Evolutionary conservation across 441 rosid species (phyloP).

Genomic region (Brassica hybrid): DNA sequence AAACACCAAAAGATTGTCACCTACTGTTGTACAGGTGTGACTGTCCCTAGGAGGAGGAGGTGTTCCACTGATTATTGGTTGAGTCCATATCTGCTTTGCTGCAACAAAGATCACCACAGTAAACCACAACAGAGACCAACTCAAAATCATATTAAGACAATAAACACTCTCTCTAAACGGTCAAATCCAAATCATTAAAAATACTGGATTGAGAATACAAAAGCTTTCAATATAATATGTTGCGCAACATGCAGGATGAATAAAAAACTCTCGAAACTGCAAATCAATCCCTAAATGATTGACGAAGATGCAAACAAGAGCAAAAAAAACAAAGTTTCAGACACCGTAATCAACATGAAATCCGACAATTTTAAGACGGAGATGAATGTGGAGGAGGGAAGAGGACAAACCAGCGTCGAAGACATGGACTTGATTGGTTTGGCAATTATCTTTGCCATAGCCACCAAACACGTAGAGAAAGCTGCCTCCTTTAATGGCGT

Average conservation of each 20-base stretch:
- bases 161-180: too few species aligned
- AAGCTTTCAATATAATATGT: background rate
- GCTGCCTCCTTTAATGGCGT: slow-evolving; percentile 82
- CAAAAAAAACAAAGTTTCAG: background rate
- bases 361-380: background rate
- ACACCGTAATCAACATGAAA: background rate
- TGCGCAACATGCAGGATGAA: slow-evolving; percentile 32
- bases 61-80: slow-evolving; percentile 66
- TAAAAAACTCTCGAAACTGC: background rate
- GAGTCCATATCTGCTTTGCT: slow-evolving; percentile 87
- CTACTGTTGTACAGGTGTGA: slow-evolving; percentile 81
- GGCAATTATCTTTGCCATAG: slow-evolving; percentile 90
- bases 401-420: slow-evolving; percentile 81
- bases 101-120: slow-evolving; percentile 36
- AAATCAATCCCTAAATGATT: background rate
- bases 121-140: slow-evolving; percentile 12
- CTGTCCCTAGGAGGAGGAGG: slow-evolving; percentile 92
- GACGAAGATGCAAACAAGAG: slow-evolving; percentile 1
- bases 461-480: slow-evolving; percentile 96
- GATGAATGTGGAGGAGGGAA: background rate
- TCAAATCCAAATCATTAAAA: too few species aligned
- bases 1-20: slow-evolving; percentile 74
- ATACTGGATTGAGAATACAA: background rate
- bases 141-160: slow-evolving; percentile 5
- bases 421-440: slow-evolving; percentile 96